Evolutionary conservation across 495 filamentous ascomycete genomes (phyloP), one percentile per base, ranked within the genome.

Genomic region (Platismatia glauca): DNA sequence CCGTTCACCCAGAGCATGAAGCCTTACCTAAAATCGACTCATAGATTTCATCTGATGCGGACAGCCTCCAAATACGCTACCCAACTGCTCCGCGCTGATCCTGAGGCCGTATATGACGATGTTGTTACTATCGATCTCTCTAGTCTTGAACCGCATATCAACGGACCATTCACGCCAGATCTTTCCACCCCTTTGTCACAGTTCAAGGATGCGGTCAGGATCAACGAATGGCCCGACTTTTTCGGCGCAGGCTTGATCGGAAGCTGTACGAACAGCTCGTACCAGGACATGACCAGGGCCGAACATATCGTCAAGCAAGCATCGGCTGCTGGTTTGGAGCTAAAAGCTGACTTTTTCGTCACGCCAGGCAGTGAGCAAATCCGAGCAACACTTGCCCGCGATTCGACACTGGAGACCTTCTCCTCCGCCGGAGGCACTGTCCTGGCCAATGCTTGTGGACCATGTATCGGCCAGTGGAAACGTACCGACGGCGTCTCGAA

Each of bases 181-280:
- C 77, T 97, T 50, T 95, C 94, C 3, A 96, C 90, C 0, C 94
- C 94, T 5, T 72, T 98, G 38, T 96, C 92, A 35, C 77, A 85
- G 67, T 98, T 98, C 72, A 86, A 89, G 67, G 81, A 90, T 55
- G 86, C 87, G 2, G 91, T 95, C 8, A 80, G 87, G 70, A 79
- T 86, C 70, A 88, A 97, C 73, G 76, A 88, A 38, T 98, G 94
- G 94, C 94, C 94, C 9, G 83, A 88, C 71, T 89, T 86, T 52
- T 87, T 98, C 64, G 91, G 89, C 9, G 92, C 94, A 11, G 90
- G 92, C 61, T 81, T 98, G 34, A 98, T 98, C 69, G 94, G 94
- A 52, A 95, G 90, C 77, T 98, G 94, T 78, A 98, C 94, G 18
- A 98, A 98, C 80, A 95, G 89, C 74, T 97, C 94, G 5, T 98